These are phyloP conservation scores for Corchorus olitorius DNA, from an alignment of 345 rosid species.

Conservation along the genomic window DNA sequence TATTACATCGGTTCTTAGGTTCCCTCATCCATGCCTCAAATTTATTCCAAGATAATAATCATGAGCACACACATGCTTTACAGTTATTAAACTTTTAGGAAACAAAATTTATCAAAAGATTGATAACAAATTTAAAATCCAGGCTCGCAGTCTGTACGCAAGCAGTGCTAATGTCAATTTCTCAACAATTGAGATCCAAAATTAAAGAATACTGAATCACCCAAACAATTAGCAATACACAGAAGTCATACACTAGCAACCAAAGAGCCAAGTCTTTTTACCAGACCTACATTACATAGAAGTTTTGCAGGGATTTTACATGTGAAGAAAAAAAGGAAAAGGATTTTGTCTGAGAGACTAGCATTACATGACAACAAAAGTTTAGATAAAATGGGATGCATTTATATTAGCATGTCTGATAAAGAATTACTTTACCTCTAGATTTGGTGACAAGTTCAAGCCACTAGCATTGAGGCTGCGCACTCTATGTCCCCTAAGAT, in stretches of 20 bases:
- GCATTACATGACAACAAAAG: background rate
- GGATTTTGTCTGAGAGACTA: background rate
- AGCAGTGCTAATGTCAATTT: background rate
- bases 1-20: background rate
- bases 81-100: background rate
- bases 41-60: background rate
- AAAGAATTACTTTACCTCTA: constrained; percentile 66
- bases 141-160: background rate
- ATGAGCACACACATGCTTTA: background rate
- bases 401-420: background rate
- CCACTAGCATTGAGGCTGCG: constrained; percentile 77
- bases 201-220: background rate
- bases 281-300: background rate
- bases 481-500: constrained; percentile 93
- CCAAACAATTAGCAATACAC: background rate
- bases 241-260: constrained; percentile 3
- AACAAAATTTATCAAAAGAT: background rate
- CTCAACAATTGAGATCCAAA: constrained; percentile 16
- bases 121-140: background rate
- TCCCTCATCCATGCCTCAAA: background rate
- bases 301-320: background rate
- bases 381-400: background rate
- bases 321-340: background rate
- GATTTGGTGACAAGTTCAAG: constrained; percentile 76
- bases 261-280: background rate